These are phyloP conservation scores for Botrytis porri DNA, from an alignment of 2,329 filamentous ascomycete genomes.

Conservation along the genomic window DNA sequence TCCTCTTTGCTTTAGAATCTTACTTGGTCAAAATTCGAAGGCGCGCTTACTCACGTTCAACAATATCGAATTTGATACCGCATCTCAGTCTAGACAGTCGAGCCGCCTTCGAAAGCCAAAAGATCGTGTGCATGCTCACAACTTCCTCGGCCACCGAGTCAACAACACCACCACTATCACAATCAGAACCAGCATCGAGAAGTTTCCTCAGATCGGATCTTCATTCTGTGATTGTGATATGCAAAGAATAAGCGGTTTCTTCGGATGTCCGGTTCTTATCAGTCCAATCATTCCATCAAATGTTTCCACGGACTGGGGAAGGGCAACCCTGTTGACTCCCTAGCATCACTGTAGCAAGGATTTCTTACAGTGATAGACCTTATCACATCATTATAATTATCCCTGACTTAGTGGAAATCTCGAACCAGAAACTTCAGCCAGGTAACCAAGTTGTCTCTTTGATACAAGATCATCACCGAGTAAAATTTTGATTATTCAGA, in stretches of 20 bases:
- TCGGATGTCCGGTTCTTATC: conserved; percentile 5
- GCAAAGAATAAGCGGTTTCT: neutral
- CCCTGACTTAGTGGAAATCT: neutral
- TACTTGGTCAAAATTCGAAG: neutral
- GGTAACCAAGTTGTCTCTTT: neutral
- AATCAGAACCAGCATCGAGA: neutral
- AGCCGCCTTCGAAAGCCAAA: conserved; percentile 1
- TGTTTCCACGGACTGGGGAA: neutral
- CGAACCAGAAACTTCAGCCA: conserved; percentile 3
- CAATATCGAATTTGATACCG: neutral
- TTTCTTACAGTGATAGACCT: neutral
- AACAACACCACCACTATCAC: neutral
- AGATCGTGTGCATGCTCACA: neutral
- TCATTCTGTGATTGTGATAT: conserved; percentile 10
- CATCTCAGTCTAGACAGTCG: neutral
- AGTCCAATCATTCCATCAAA: neutral
- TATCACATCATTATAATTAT: conserved; percentile 1
- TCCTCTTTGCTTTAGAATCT: neutral
- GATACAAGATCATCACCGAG: neutral
- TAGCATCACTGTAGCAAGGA: neutral
- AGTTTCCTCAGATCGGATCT: neutral
- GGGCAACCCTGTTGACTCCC: neutral
- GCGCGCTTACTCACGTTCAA: conserved; percentile 2
- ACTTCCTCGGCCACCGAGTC: neutral
- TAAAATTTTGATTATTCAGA: neutral